phyloP scores from a whole-genome alignment of 2,329 filamentous ascomycete species.

The Albifimbria verrucaria region DNA sequence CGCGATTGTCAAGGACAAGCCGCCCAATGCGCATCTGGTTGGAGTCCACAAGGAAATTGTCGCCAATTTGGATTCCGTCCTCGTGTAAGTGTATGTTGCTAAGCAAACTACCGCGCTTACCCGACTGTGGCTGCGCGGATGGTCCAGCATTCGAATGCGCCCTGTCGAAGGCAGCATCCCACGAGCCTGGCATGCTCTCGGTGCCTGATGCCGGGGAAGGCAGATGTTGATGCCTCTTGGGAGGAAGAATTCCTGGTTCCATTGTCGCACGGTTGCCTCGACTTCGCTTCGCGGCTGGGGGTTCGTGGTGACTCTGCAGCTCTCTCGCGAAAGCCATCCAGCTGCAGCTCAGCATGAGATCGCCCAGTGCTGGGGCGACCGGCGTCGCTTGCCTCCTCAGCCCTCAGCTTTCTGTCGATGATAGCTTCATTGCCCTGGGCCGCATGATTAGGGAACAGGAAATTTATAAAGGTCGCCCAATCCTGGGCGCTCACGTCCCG shows the following conservation, averaged over 20 bases:
- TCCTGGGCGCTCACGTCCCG: constrained; percentile 49
- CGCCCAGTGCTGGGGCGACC: constrained; percentile 16
- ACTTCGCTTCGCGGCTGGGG: constrained; percentile 20
- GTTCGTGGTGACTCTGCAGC: constrained; percentile 16
- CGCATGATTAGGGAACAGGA: constrained; percentile 48
- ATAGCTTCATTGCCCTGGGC: constrained; percentile 42
- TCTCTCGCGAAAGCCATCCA: constrained; percentile 27
- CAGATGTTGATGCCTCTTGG: constrained; percentile 45
- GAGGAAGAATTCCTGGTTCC: constrained; percentile 56
- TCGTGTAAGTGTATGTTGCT: constrained; percentile 37
- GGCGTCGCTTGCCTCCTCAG: constrained; percentile 30
- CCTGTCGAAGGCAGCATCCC: not conserved
- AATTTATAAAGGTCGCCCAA: constrained; percentile 59
- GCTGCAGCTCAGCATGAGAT: constrained; percentile 37
- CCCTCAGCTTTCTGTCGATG: constrained; percentile 45
- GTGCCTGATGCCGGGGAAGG: constrained; percentile 16
- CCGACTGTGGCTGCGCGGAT: constrained; percentile 6
- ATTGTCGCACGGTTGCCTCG: constrained; percentile 45
- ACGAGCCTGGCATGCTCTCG: not conserved
- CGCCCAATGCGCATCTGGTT: constrained; percentile 44
- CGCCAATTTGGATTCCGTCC: constrained; percentile 41
- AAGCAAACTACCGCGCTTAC: constrained; percentile 12
- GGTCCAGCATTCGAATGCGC: constrained; percentile 3
- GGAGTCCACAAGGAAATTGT: constrained; percentile 39
- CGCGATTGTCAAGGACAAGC: constrained; percentile 37